These are phyloP conservation scores for Eleusine coracana DNA, from an alignment of 176 grass and related monocot genomes.

Conservation along the genomic window DNA sequence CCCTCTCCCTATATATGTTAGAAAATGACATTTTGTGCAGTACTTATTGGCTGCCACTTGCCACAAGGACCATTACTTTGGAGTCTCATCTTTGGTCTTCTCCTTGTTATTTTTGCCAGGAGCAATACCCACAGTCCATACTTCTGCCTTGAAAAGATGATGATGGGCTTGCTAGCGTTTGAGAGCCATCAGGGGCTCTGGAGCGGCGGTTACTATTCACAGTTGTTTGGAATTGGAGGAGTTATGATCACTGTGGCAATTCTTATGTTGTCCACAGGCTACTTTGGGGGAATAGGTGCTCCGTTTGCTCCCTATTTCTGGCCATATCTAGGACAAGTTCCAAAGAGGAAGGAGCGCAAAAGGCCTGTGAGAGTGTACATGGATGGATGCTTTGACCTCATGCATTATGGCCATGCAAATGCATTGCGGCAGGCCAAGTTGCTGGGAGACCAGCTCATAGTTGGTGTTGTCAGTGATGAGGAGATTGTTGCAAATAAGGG, in stretches of 20 bases:
- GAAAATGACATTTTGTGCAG: conserved; percentile 25
- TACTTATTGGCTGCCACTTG: background rate
- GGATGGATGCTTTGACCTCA: conserved; percentile 94
- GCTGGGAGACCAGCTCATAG: conserved; percentile 74
- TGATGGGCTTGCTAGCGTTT: conserved; percentile 69
- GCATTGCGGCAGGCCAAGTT: conserved; percentile 84
- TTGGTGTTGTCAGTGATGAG: conserved; percentile 88
- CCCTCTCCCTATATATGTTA: background rate
- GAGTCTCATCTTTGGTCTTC: conserved; percentile 35
- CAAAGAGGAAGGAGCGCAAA: conserved; percentile 59
- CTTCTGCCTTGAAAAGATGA: conserved; percentile 31
- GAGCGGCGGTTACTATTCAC: conserved; percentile 66
- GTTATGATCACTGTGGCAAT: conserved; percentile 73
- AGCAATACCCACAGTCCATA: conserved; percentile 5
- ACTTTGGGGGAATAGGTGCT: conserved; percentile 72
- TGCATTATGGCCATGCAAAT: conserved; percentile 93
- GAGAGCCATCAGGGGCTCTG: conserved; percentile 72
- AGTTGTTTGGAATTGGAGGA: conserved; percentile 80
- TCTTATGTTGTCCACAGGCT: conserved; percentile 70
- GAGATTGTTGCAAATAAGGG: conserved; percentile 93
- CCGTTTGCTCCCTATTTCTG: conserved; percentile 67
- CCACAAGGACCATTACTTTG: background rate
- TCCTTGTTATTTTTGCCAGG: conserved; percentile 37
- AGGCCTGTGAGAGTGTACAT: conserved; percentile 88
- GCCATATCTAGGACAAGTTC: conserved; percentile 69